Evolutionary conservation across 495 filamentous ascomycete species (phyloP), one percentile per base, ranked within the genome.

Genomic region (Aspergillus diversus): DNA sequence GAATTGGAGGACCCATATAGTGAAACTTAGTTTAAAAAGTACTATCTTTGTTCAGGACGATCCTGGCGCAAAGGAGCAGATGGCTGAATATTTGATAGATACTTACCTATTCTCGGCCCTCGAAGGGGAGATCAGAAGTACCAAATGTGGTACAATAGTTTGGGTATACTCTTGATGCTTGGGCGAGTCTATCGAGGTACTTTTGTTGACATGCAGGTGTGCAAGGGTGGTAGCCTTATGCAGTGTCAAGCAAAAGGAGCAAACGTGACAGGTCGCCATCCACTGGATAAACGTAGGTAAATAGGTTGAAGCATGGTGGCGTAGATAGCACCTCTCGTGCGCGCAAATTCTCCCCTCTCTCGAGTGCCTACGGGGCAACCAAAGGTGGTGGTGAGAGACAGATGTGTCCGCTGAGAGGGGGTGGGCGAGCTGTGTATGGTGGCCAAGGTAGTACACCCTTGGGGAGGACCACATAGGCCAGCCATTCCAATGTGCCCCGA

Each of bases 241-340:
- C 47, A 8, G 47, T 21, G 21, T 9, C 12, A 50, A 21, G n/a
- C 5, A 16, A 50, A 50, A 8, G 21, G 21, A 50, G n/a, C 47
- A 8, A 50, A 31, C 21, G 21, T 31, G 3, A 21, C 47, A 21
- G 7, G 7, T 50, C 47, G 4, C 21, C 9, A 31, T 50, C 47
- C 47, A 21, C 4, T 43, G 39, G n/a, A 43, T 43, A 15, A 50
- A 50, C 39, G 39, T 15, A n/a, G n/a, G n/a, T n/a, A 43, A 50
- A 31, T 4, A 21, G 47, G 4, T 13, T 50, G 16, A 50, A 50
- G 47, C 47, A 50, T 50, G 47, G 47, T 17, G 47, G 47, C 47
- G 47, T 21, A 21, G 39, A 43, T 43, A 43, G 39, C 9, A 43
- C 9, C 47, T 50, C 47, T 50, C 47, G 47, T 50, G 47, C 15